These are phyloP conservation scores for Solanum commersonii DNA, from an alignment of 257 asterid genomes.

Conservation along the genomic window DNA sequence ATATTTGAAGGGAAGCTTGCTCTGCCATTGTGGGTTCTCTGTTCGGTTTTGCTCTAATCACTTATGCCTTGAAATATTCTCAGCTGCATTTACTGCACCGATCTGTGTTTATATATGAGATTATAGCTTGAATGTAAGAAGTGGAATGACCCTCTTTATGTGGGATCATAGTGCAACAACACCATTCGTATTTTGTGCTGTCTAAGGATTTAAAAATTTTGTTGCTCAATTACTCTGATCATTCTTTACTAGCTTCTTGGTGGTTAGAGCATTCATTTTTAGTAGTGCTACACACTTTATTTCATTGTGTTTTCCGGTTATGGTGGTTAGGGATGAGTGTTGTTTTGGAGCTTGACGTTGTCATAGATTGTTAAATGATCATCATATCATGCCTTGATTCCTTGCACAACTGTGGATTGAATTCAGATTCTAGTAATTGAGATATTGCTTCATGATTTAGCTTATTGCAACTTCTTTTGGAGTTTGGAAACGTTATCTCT, in stretches of 20 bases:
- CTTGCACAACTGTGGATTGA: background rate
- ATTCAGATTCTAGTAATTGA: background rate
- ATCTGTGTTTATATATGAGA: background rate
- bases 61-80: background rate
- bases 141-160: background rate
- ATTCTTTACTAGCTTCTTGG: background rate
- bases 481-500: background rate
- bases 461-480: background rate
- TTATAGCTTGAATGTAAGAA: background rate
- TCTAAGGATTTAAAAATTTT: background rate
- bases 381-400: background rate
- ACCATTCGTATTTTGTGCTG: background rate
- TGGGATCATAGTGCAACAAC: background rate
- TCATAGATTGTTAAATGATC: background rate
- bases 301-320: background rate
- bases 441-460: background rate
- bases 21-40: background rate
- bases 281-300: background rate
- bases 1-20: background rate
- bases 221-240: background rate
- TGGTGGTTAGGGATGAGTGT: background rate
- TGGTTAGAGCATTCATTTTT: background rate
- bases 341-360: background rate
- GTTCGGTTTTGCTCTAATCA: background rate
- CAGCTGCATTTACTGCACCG: background rate